Evolutionary conservation across 805 yeast genomes (phyloP).

Genomic region (Yarrowia sp.): DNA sequence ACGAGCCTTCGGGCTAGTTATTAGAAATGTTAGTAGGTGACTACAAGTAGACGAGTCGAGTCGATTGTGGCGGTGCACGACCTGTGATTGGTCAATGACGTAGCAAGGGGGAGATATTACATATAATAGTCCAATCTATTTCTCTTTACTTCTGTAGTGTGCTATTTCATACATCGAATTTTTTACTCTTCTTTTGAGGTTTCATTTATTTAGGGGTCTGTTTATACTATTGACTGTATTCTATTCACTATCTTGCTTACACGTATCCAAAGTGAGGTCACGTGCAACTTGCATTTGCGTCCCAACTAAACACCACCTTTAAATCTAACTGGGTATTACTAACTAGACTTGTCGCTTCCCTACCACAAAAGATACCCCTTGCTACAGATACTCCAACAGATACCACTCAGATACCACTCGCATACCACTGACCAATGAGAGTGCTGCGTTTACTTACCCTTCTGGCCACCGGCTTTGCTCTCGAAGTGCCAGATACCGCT

Average conservation of each 20-base stretch:
- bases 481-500: conserved; percentile 4
- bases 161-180: too few species aligned
- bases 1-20: conserved; percentile 32
- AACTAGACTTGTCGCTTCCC: not conserved
- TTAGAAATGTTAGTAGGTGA: conserved; percentile 1
- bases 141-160: too few species aligned
- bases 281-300: conserved; percentile 28
- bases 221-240: too few species aligned
- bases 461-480: conserved; percentile 10
- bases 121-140: too few species aligned
- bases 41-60: too few species aligned
- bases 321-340: not conserved
- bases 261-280: conserved; percentile 13
- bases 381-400: conserved; percentile 5
- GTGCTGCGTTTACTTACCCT: not conserved
- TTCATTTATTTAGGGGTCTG: too few species aligned
- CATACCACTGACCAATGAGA: conserved; percentile 14
- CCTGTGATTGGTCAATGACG: not conserved
- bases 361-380: not conserved
- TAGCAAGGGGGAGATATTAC: too few species aligned
- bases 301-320: conserved; percentile 3
- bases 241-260: not conserved
- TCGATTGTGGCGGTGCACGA: conserved; percentile 9
- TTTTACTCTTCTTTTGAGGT: too few species aligned
- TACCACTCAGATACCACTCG: not conserved